These are phyloP conservation scores for Phaeotremella skinneri DNA, from an alignment of 768 basidiomycete genomes.

Conservation along the genomic window DNA sequence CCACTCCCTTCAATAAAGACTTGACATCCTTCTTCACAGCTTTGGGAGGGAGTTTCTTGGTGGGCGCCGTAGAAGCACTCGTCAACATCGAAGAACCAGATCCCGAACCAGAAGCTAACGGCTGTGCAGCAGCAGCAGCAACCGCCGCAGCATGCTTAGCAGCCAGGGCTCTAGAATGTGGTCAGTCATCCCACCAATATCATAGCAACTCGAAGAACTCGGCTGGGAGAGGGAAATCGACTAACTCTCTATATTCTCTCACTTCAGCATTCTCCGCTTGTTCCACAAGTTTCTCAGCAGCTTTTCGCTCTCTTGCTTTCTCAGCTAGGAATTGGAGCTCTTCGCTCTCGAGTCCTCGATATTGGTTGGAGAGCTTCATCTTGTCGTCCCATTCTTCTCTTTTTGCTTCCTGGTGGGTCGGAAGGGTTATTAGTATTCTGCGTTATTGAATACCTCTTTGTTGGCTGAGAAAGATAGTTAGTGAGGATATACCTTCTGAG, in stretches of 20 bases:
- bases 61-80: conserved; percentile 8
- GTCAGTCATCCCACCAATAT: background rate
- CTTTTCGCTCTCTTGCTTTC: conserved; percentile 40
- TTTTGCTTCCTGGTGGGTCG: conserved; percentile 43
- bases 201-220: background rate
- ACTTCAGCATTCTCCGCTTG: conserved; percentile 47
- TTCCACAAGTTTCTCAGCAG: conserved; percentile 37
- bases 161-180: conserved; percentile 22
- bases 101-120: background rate
- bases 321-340: conserved; percentile 51
- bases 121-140: conserved; percentile 9
- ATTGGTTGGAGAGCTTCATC: conserved; percentile 54
- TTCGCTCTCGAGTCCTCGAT: conserved; percentile 52
- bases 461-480: background rate
- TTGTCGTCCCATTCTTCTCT: conserved; percentile 54
- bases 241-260: conserved; percentile 48
- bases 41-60: conserved; percentile 33
- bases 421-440: too few relatives aligned
- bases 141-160: conserved; percentile 16
- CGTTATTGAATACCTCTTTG: background rate
- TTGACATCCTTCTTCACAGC: conserved; percentile 48
- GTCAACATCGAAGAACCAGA: conserved; percentile 10
- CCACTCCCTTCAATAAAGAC: conserved; percentile 47
- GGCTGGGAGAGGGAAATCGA: background rate
- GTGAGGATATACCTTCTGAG: conserved; percentile 39